Base-by-base conservation (phyloP, 306 rosid species). In the Prunus armeniaca region DNA sequence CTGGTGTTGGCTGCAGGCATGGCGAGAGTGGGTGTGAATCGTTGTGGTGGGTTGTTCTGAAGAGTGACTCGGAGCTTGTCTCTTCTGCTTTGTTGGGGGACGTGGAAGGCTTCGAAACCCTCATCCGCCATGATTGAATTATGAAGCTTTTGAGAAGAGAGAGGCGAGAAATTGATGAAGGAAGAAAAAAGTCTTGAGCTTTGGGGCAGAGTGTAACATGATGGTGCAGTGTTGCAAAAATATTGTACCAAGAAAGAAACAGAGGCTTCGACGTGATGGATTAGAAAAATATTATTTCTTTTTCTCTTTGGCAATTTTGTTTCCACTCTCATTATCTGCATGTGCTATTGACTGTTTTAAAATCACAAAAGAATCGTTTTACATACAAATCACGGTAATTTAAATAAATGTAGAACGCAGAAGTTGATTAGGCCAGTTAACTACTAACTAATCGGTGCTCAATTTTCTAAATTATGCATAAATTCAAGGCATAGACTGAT, bases 51-150 rank as follows among this genome's bases (percentile, higher is more conserved):
- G 65, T 69, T 78, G 67, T 47, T 24, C 43, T 57, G 76, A 12
- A 72, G 76, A 38, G 47, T 38, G 34, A 17, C 24, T 22, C 67
- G 67, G 56, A 57, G 55, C 22, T 56, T 46, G 24, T 72, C 57
- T 76, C 50, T 78, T 62, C 56, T 63, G 66, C 30, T 47, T 63
- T 58, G 73, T 34, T 38, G 83, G 55, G 71, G 76, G 25, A 68
- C 27, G 22, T 49, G 71, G 76, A 38, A 60, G 27, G 52, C 22
- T 7, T 79, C 58, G 5, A 67, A 68, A 11, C 20, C 68, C 45
- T 67, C 67, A 24, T 46, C 55, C 32, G 70, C 83, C 83, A 80
- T 74, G 71, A 12, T 30, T 67, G 71, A 60, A 50, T 41, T 18
- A n/a, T n/a, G 34, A 43, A 24, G 34, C 28, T 56, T 41, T 14